Evolutionary conservation across 78 protist species (phyloP), one percentile per base, ranked within the genome.

Genomic region (Dictyostelium firmibasis): DNA sequence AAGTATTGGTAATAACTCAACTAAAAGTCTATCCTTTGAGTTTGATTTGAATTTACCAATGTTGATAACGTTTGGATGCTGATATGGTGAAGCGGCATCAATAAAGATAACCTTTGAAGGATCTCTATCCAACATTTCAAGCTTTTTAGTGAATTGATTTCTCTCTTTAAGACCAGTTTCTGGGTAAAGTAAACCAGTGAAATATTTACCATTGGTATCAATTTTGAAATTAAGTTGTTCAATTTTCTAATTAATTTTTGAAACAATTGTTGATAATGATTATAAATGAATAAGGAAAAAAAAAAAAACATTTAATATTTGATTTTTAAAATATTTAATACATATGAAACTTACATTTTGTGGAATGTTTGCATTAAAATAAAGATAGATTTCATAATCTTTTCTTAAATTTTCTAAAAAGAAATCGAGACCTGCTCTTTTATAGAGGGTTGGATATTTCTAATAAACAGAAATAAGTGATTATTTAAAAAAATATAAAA

Each of bases 361-460:
- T 70, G 77, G 77, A 11, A 70, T 29, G 29, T 70, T 70, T 70
- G 23, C 23, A 31, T 70, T 70, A 31, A 70, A 70, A 7, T 27
- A 70, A 81, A 81, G 81, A 81, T 81, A 89, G 53, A 89, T 69
- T 67, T 89, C 94, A 81, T 81, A 89, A 44, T 81, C 64, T 69
- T 62, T 38, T 41, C 10, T 20, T 25, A 89, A 85, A 69, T 89
- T 35, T 1, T 78, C 57, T 43, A 89, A 69, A 44, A 89, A 81
- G 72, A 44, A 89, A 70, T 89, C 94, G 33, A 81, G 57, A 89
- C 94, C 94, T 16, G 94, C 94, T 89, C 94, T 89, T 74, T 81
- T 89, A 57, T 47, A 89, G 5, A 89, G 41, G 14, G 78, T 69
- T 69, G 94, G 85, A 35, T 79, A 29, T 81, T 81, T 89, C 93